A percentile compares a stretch with the other conserved stretches of the same genome.
Conservation (phyloP, 345 rosid species). For the Euphorbia lathyris region DNA sequence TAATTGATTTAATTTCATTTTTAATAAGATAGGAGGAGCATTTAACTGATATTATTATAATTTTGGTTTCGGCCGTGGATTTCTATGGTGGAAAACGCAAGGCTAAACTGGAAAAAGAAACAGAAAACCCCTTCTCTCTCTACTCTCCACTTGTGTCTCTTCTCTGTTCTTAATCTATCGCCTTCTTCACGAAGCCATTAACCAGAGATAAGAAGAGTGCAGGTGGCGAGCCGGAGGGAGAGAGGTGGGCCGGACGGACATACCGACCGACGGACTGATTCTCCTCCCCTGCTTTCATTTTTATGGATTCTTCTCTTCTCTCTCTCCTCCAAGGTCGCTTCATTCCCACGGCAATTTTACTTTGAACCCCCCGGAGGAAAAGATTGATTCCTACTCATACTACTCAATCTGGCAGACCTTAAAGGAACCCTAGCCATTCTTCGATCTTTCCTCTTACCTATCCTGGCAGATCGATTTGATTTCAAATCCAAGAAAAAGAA, state of each 20-base stretch:
- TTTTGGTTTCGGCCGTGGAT: conserved; percentile 21
- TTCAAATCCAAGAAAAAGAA: conserved; percentile 38
- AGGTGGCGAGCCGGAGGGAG: conserved; percentile 11
- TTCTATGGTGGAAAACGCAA: conserved; percentile 48
- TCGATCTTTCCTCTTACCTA: conserved; percentile 16
- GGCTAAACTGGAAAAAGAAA: conserved; percentile 20
- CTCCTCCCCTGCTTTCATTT: conserved; percentile 29
- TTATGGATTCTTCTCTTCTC: conserved; percentile 32
- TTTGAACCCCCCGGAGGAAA: conserved; percentile 27
- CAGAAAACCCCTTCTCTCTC: conserved; percentile 14
- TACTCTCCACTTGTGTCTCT: conserved; percentile 15
- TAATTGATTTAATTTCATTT: neutral
- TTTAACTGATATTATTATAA: neutral
- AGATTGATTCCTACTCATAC: conserved; percentile 23
- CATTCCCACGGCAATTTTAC: conserved; percentile 44
- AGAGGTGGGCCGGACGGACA: conserved; percentile 33
- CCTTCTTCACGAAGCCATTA: conserved; percentile 7
- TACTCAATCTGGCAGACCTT: conserved; percentile 30
- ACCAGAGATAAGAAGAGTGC: conserved; percentile 13
- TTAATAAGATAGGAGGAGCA: neutral
- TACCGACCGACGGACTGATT: conserved; percentile 43
- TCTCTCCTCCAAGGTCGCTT: conserved; percentile 38
- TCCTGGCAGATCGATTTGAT: conserved; percentile 23
- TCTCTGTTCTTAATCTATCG: conserved; percentile 16
- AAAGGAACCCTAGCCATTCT: conserved; percentile 29